phyloP scores from a whole-genome alignment of 345 rosid genomes.

The Gossypium stocksii region DNA sequence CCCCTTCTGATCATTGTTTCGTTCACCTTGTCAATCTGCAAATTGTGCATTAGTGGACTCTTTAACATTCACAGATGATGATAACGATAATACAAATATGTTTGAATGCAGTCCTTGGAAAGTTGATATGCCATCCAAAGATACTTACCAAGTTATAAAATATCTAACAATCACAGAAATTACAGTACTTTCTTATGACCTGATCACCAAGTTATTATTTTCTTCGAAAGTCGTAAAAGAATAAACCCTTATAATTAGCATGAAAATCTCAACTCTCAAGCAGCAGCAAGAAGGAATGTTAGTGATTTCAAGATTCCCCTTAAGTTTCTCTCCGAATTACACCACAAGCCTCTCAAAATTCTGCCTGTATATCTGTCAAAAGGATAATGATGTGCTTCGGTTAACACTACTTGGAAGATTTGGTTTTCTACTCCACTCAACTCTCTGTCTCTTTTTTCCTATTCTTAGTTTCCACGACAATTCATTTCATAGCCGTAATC shows the following conservation, averaged over 20 bases:
- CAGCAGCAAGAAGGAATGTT: not conserved
- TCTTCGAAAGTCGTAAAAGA: not conserved
- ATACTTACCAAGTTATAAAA: not conserved
- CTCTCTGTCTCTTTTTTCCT: not conserved
- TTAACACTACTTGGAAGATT: not conserved
- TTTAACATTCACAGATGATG: not conserved
- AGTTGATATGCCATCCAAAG: not conserved
- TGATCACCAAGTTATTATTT: not conserved
- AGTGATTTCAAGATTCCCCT: not conserved
- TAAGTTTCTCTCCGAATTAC: not conserved
- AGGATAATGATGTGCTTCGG: not conserved
- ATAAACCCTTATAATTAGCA: not conserved
- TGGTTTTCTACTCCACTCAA: not conserved
- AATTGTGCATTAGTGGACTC: conserved; percentile 1
- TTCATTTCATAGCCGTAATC: not conserved
- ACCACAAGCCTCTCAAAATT: not conserved
- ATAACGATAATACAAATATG: not conserved
- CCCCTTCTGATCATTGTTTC: conserved; percentile 59
- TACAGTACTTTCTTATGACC: not conserved
- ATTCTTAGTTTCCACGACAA: not conserved
- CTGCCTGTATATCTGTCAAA: not conserved
- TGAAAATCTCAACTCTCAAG: not conserved
- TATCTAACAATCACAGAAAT: not conserved
- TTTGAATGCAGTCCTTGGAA: not conserved
- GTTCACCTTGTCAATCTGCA: conserved; percentile 79